Evolutionary conservation across 1,139 yeast species (phyloP).

Genomic region (Blastobotrys elegans): DNA sequence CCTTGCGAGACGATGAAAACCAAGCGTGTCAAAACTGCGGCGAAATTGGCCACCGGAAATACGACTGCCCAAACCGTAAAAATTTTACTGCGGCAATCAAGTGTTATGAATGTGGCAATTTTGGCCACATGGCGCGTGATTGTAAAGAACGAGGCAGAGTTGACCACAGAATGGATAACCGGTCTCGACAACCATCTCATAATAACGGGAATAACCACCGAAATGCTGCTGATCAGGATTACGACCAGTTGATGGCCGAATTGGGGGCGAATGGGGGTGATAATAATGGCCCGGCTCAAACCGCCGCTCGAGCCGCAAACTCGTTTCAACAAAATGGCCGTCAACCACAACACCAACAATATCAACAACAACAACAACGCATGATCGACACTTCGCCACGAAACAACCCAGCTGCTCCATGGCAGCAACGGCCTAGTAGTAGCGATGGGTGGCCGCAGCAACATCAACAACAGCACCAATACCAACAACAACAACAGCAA

Average conservation of each 20-base stretch:
- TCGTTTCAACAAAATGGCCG: background rate
- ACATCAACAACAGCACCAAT: background rate
- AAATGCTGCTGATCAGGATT: conserved; percentile 41
- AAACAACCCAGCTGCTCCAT: conserved; percentile 11
- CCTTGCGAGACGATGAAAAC: conserved; percentile 75
- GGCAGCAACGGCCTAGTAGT: conserved; percentile 10
- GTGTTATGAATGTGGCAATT: conserved; percentile 73
- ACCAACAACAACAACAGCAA: too few relatives aligned
- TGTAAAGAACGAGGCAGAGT: conserved; percentile 46
- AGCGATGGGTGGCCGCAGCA: background rate
- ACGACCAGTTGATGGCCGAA: conserved; percentile 49
- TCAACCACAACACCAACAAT: background rate
- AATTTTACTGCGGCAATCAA: conserved; percentile 54
- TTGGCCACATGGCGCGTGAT: conserved; percentile 87
- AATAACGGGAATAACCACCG: conserved; percentile 11
- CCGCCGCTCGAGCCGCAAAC: background rate
- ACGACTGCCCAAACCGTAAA: conserved; percentile 55
- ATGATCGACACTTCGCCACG: conserved; percentile 10
- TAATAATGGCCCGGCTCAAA: background rate
- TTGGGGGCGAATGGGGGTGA: conserved; percentile 32
- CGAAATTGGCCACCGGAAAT: conserved; percentile 54
- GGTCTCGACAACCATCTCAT: conserved; percentile 9
- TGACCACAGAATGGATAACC: conserved; percentile 4
- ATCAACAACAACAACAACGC: conserved; percentile 11
- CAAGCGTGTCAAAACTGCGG: conserved; percentile 60